Evolutionary conservation across 768 basidiomycete species (phyloP), one percentile per base, ranked within the genome.

Genomic region (Mrakia blollopis): DNA sequence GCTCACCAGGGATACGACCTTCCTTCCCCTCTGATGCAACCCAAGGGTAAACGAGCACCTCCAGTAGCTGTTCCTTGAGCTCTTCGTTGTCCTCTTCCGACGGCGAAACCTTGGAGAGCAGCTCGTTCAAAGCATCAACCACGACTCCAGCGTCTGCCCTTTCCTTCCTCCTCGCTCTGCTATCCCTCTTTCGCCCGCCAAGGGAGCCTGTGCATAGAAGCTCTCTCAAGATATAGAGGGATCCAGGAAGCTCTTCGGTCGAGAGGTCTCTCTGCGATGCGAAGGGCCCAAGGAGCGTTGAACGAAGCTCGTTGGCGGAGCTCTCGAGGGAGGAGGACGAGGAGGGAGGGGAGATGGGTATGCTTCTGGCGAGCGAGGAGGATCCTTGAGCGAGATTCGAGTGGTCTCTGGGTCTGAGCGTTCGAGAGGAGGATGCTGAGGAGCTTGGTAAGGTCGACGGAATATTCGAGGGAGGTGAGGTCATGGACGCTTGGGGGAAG

Each of bases 391-490:
- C n/a, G 65, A 68, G 21, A 25, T 41, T 37, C 37, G 65, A 44
- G 39, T 68, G 44, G 39, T 68, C 65, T 44, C 65, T 11, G 6
- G 65, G 37, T 37, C 23, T 68, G 65, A 68, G 18, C 4, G 65
- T 68, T 13, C 65, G 35, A 39, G 65, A 68, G 35, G 65, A 68
- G 65, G 65, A 68, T n/a, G 65, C 65, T 68, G 65, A 68, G 5
- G 65, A 68, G 39, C 37, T 13, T 2, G 23, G 35, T 1, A 68
- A n/a, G 23, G 35, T 41, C 25, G 35, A 25, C 13, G 65, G 25
- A 35, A 41, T 6, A n/a, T 68, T 41, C 10, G 25, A 41, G 8
- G 16, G 35, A 0, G 39, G 37, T 35, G 65, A 68, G 39, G 35
- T 68, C 65, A 68, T 68, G 16, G 65, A 7, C 37, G 65, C 23